Evolutionary conservation across 2,329 filamentous ascomycete genomes (phyloP).

Genomic region (Lachnellula willkommii): DNA sequence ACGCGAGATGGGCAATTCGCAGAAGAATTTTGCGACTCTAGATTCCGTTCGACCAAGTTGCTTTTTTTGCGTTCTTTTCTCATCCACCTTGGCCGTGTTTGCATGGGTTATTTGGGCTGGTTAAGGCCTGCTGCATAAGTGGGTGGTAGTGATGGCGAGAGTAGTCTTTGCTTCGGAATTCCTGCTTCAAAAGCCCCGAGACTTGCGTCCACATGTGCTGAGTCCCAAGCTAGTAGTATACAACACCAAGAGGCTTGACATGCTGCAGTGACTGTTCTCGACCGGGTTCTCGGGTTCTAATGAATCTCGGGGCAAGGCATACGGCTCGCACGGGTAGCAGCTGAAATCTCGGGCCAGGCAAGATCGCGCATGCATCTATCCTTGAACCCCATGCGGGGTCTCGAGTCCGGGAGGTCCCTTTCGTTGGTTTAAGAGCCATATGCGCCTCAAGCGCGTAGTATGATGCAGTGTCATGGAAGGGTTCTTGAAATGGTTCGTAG

Average conservation of each 20-base stretch:
- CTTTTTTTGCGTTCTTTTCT: neutral
- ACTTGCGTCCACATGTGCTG: neutral
- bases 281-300: constrained; percentile 7
- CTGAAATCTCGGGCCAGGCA: neutral
- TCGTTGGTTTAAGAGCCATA: neutral
- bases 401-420: neutral
- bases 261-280: neutral
- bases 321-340: constrained; percentile 1
- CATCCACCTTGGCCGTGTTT: neutral
- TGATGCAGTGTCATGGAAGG: neutral
- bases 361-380: neutral
- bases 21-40: neutral
- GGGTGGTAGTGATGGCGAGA: neutral
- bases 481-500: constrained; percentile 3
- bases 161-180: neutral
- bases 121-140: neutral
- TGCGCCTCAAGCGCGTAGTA: neutral
- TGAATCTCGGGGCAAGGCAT: neutral
- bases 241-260: neutral
- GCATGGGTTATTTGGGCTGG: neutral
- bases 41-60: neutral
- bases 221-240: neutral
- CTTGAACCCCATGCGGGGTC: neutral
- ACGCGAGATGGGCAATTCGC: neutral
- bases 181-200: neutral